Evolutionary conservation across 352 stramenopile genomes (phyloP).

Genomic region (Phytophthora ohioensis): DNA sequence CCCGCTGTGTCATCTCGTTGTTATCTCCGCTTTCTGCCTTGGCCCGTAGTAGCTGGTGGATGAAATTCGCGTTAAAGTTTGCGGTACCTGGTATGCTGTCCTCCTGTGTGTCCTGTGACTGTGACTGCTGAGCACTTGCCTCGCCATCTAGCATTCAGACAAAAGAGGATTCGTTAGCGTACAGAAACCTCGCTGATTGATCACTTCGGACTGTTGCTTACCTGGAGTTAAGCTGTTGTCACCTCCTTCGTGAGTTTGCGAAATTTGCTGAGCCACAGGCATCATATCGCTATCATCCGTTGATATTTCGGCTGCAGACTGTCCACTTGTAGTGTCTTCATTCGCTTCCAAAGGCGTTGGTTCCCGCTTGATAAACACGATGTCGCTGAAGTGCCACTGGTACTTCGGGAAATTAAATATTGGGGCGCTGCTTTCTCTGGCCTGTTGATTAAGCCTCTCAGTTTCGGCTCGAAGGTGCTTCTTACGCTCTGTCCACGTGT

Average conservation of each 20-base stretch:
- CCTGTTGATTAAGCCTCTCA: slow-evolving; percentile 45
- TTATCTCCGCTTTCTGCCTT: slow-evolving; percentile 27
- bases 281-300: background rate
- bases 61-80: slow-evolving; percentile 38
- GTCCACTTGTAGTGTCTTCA: background rate
- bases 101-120: slow-evolving; percentile 12
- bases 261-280: background rate
- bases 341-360: slow-evolving; percentile 17
- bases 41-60: slow-evolving; percentile 41
- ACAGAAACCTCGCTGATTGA: background rate
- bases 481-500: slow-evolving; percentile 37
- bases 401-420: slow-evolving; percentile 55
- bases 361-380: slow-evolving; percentile 43
- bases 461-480: slow-evolving; percentile 30
- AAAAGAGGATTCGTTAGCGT: slow-evolving; percentile 7
- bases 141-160: slow-evolving; percentile 20
- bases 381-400: slow-evolving; percentile 46
- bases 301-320: background rate
- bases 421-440: slow-evolving; percentile 34
- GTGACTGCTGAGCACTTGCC: background rate
- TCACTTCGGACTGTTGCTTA: slow-evolving; percentile 5
- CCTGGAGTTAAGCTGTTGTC: slow-evolving; percentile 14
- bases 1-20: slow-evolving; percentile 25
- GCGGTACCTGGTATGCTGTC: slow-evolving; percentile 29
- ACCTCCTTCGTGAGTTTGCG: slow-evolving; percentile 7